A percentile compares a stretch with the other conserved stretches of the same genome.
These are phyloP conservation scores for Mrakia frigida DNA, from an alignment of 768 basidiomycete genomes.

Conservation along the genomic window DNA sequence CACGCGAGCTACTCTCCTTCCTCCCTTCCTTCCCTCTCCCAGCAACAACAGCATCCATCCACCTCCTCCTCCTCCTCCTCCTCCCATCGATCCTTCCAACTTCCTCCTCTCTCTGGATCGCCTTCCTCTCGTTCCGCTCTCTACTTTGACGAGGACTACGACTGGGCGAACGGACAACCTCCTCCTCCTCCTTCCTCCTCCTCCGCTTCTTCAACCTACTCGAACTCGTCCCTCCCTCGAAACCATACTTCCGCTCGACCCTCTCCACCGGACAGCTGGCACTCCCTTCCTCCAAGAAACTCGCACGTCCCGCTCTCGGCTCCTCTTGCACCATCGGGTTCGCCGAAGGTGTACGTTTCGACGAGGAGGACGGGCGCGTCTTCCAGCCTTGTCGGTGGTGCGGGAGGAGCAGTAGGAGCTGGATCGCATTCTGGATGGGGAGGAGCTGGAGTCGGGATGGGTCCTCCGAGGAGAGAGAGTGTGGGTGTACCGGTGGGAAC, in stretches of 20 bases:
- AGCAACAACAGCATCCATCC: background rate
- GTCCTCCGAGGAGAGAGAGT: conserved; percentile 9
- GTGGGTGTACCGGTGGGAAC: background rate
- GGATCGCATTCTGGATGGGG: conserved; percentile 14
- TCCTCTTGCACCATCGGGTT: background rate
- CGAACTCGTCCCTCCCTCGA: background rate
- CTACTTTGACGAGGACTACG: conserved; percentile 22
- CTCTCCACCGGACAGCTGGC: background rate
- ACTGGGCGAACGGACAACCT: conserved; percentile 8
- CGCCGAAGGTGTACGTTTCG: conserved; percentile 8
- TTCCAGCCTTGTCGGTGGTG: background rate
- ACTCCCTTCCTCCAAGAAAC: background rate
- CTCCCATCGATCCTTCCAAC: background rate
- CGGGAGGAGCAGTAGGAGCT: background rate
- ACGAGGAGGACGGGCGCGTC: conserved; percentile 13
- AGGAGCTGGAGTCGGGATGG: background rate
- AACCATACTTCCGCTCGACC: background rate
- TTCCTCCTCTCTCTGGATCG: background rate
- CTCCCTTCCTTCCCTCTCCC: background rate
- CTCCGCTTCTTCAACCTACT: background rate
- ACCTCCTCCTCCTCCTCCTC: background rate
- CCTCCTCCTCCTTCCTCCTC: background rate
- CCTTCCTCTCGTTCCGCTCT: background rate
- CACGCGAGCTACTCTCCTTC: conserved; percentile 1
- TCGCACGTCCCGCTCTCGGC: background rate